Percentiles rank a stretch among this genome's conserved stretches.
Evolutionary conservation across 148 eudicot species (phyloP).

Genomic region (Vaccinium myrtillus): DNA sequence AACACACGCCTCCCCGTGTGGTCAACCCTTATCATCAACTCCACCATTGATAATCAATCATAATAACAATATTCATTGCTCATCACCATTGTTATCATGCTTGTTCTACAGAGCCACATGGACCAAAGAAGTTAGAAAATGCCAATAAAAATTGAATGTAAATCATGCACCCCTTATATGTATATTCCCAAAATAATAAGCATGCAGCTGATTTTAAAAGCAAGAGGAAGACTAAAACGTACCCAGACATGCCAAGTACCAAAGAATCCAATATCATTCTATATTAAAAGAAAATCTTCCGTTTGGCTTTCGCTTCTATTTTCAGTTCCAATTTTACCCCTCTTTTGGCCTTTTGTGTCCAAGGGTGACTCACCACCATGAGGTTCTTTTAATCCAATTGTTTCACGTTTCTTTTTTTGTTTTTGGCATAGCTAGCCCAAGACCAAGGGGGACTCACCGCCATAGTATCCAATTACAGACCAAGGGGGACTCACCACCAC

Average conservation of each 20-base stretch:
- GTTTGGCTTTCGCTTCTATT: too few species aligned
- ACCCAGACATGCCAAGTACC: not conserved
- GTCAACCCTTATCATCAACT: not conserved
- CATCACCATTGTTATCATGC: not conserved
- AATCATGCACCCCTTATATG: not conserved
- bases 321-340: too few species aligned
- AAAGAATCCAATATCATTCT: slow-evolving; percentile 8
- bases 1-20: slow-evolving; percentile 4
- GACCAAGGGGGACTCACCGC: too few species aligned
- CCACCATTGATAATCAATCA: not conserved
- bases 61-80: not conserved
- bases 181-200: not conserved
- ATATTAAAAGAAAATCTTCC: too few species aligned
- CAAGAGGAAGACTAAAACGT: not conserved
- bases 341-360: too few species aligned
- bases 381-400: too few species aligned
- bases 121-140: not conserved
- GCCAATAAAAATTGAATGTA: not conserved
- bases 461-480: too few species aligned
- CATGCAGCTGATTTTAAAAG: not conserved
- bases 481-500: too few species aligned
- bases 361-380: too few species aligned
- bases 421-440: too few species aligned
- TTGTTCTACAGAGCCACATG: not conserved
- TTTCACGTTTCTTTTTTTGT: too few species aligned